Base-by-base conservation (phyloP, 2,329 filamentous ascomycete species). In the Fusarium ramigenum region DNA sequence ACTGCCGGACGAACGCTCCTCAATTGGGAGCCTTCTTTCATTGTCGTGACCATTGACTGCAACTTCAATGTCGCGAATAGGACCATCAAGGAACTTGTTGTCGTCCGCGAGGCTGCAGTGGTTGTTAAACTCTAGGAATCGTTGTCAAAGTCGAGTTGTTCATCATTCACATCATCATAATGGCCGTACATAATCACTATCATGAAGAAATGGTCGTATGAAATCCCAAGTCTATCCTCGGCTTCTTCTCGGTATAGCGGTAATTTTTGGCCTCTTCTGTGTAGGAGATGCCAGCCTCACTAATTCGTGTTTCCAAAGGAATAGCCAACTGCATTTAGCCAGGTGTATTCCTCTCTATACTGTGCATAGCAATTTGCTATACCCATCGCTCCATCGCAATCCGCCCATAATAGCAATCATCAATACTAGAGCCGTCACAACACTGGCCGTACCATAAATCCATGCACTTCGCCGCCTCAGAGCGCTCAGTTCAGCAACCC, bases 321-420 rank as follows among this genome's bases (percentile, higher is more conserved):
- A 9, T 9, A 3, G 14, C 23, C 50, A 28, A n/a, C 5, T 15
- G 19, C 10, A 15, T 36, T 34, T 9, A 30, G 14, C 11, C 42
- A 37, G 16, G 18, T 19, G 54, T 15, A 14, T n/a, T 25, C 37
- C 15, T 32, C 28, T 39, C 34, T 70, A 78, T 39, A 56, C 44
- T 15, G 36, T 53, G 50, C 77, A 78, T 18, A 69, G 10, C 49
- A 78, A 39, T 25, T 60, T 72, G 21, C 78, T 80, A 75, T 91
- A 91, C 2, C 89, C 90, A 10, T 84, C 80, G 34, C 86, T 91
- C 94, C 93, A 97, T 67, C 88, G 83, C 78, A 96, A 82, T 66
- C 91, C 91, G 1, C 94, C 94, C 91, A 96, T 93, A 23, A 95
- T 87, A 2, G 89, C 84, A 30, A 95, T 86, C 85, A 93, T 81